Base-by-base conservation (phyloP, 2,329 filamentous ascomycete genomes). In the Fusarium foetens region DNA sequence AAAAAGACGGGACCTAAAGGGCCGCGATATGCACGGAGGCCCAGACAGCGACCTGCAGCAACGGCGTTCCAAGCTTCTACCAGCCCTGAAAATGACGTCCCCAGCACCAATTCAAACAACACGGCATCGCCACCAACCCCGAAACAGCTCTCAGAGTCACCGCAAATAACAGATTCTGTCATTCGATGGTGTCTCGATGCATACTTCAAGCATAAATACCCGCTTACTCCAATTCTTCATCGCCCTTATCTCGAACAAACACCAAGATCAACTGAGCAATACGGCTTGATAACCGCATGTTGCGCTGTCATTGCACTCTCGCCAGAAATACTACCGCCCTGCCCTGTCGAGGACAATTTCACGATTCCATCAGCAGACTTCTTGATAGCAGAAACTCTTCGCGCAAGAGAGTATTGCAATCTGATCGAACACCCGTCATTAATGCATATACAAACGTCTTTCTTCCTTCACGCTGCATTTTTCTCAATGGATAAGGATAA, bases 181-280 rank as follows among this genome's bases (percentile, higher is more conserved):
- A 60, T 80, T 21, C 54, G 38, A 42, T 74, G 72, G 49, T 80
- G 77, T 23, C 41, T 81, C 1, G 73, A 80, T 48, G 79, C 75
- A 3, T 81, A 79, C 29, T 80, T 81, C 49, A 75, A 67, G 33
- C 79, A 81, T 55, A 81, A 81, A 55, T 81, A 81, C 23, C 78
- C 79, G 0, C 76, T 81, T 6, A 81, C 79, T 21, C 80, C 80
- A 0, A 77, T 81, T 19, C 29, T 81, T 3, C 58, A 80, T 49
- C 75, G 71, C 3, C 60, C 62, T 14, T n/a, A 72, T 5, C 66
- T 76, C 10, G 67, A 76, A 6, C 59, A 70, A 23, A 29, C 3
- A 0, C 60, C 16, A 27, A 54, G 9, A 17, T 69, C 62, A 1
- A 71, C 75, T 0, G 76, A 78, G 17, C 64, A 76, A 6, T 80